phyloP scores from a whole-genome alignment of 495 filamentous ascomycete species.

The Penicillium waksmanii region DNA sequence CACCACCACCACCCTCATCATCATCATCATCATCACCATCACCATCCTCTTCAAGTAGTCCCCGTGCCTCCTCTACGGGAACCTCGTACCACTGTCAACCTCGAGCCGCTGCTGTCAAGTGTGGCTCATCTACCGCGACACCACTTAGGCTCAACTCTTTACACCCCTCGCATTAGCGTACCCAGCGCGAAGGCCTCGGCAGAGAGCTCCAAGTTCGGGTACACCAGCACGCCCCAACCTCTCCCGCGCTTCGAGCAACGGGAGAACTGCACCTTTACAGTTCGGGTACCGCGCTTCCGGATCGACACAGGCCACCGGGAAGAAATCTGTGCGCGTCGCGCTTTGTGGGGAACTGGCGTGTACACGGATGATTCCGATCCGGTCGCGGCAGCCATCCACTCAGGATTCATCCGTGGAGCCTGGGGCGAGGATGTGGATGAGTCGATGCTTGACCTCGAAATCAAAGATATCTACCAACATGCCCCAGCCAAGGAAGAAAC shows the following conservation, averaged over 20 bases:
- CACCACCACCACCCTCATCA: conserved; percentile 60
- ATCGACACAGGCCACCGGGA: conserved; percentile 68
- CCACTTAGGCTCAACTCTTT: conserved; percentile 79
- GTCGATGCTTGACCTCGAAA: conserved; percentile 68
- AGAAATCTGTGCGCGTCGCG: conserved; percentile 76
- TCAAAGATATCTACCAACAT: conserved; percentile 48
- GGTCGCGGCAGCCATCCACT: conserved; percentile 90
- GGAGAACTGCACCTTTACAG: conserved; percentile 87
- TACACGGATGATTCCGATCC: conserved; percentile 97
- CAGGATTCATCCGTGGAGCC: conserved; percentile 87
- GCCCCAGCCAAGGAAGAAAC: conserved; percentile 32
- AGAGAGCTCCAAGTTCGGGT: conserved; percentile 64
- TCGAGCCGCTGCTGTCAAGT: conserved; percentile 67
- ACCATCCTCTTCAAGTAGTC: conserved; percentile 44
- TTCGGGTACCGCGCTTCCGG: conserved; percentile 82
- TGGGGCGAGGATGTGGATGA: conserved; percentile 76
- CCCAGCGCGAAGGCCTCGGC: conserved; percentile 49
- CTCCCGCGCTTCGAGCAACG: conserved; percentile 79
- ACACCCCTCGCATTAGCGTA: conserved; percentile 52
- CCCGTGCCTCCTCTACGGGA: conserved; percentile 57
- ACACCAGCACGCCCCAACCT: conserved; percentile 70
- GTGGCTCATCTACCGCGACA: conserved; percentile 70
- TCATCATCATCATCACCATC: conserved; percentile 63
- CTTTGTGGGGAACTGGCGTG: conserved; percentile 89
- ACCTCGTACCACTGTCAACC: conserved; percentile 63